Conservation (phyloP, 1,139 yeast genomes). For the Nadsonia starkeyi-henricii region DNA sequence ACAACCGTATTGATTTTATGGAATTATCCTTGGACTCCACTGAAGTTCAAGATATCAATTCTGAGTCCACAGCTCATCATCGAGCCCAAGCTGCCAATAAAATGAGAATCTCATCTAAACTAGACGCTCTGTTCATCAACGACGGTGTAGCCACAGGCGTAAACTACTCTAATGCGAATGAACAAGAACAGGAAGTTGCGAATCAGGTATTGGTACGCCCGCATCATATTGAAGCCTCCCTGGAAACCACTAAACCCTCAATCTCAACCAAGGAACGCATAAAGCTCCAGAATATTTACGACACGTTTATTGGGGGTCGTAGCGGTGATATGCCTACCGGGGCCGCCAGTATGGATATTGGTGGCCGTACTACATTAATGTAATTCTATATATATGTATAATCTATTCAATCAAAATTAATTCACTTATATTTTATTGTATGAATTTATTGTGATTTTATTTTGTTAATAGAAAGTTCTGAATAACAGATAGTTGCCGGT, state of each 20-base stretch:
- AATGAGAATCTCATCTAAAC: constrained; percentile 31
- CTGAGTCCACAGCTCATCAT: constrained; percentile 10
- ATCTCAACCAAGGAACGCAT: constrained; percentile 59
- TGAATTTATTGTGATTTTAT: too few species aligned
- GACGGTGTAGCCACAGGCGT: background rate
- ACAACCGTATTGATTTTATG: constrained; percentile 11
- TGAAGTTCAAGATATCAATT: constrained; percentile 3
- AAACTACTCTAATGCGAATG: background rate
- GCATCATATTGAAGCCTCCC: constrained; percentile 47
- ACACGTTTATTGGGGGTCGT: constrained; percentile 61
- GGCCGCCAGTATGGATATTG: constrained; percentile 65
- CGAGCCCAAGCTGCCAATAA: constrained; percentile 29
- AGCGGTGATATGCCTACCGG: constrained; percentile 90
- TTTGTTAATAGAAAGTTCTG: too few species aligned
- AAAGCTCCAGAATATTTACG: constrained; percentile 52
- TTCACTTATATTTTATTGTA: too few species aligned
- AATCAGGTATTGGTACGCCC: constrained; percentile 31
- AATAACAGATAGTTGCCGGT: too few species aligned
- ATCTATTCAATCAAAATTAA: too few species aligned
- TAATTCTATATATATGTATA: too few species aligned
- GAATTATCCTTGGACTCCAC: constrained; percentile 27
- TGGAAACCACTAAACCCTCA: constrained; percentile 72
- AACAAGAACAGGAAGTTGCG: constrained; percentile 3
- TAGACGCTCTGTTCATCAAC: constrained; percentile 26
- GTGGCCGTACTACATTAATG: constrained; percentile 70